phyloP scores from a whole-genome alignment of 2,329 filamentous ascomycete genomes.

The Pseudocercospora fuligena region DNA sequence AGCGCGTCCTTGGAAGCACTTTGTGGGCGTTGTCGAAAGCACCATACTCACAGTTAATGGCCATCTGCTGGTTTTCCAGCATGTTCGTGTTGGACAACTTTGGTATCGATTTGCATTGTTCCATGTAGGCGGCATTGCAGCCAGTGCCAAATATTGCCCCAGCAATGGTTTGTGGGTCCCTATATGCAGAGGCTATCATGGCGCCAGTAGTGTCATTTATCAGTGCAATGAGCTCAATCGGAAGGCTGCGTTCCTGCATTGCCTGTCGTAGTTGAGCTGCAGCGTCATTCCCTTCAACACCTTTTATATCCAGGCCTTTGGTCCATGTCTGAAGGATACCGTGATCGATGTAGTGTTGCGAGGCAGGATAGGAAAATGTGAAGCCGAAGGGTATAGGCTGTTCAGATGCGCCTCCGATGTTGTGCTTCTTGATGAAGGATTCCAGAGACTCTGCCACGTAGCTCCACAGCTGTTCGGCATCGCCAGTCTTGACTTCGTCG shows the following conservation, averaged over 20 bases:
- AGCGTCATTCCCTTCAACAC: constrained; percentile 88
- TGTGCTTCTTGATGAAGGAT: constrained; percentile 89
- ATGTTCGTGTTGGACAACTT: constrained; percentile 77
- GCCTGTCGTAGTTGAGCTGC: constrained; percentile 87
- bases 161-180: constrained; percentile 80
- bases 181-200: constrained; percentile 87
- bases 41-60: constrained; percentile 98
- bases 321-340: constrained; percentile 95
- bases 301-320: constrained; percentile 93
- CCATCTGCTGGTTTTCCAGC: constrained; percentile 79
- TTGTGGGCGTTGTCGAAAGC: constrained; percentile 95
- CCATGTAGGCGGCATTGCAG: constrained; percentile 94
- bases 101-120: constrained; percentile 77
- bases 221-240: constrained; percentile 81
- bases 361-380: constrained; percentile 95
- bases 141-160: constrained; percentile 94
- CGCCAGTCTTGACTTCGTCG: constrained; percentile 87
- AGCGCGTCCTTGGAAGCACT: constrained; percentile 83
- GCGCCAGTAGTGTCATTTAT: constrained; percentile 96
- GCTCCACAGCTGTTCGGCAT: constrained; percentile 87
- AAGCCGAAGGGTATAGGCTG: constrained; percentile 81
- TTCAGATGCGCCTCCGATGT: constrained; percentile 65
- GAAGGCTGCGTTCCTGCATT: constrained; percentile 74
- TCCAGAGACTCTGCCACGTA: constrained; percentile 93
- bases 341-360: constrained; percentile 91